phyloP scores from a whole-genome alignment of 2,329 filamentous ascomycete species.

The Claviceps pazoutovae region DNA sequence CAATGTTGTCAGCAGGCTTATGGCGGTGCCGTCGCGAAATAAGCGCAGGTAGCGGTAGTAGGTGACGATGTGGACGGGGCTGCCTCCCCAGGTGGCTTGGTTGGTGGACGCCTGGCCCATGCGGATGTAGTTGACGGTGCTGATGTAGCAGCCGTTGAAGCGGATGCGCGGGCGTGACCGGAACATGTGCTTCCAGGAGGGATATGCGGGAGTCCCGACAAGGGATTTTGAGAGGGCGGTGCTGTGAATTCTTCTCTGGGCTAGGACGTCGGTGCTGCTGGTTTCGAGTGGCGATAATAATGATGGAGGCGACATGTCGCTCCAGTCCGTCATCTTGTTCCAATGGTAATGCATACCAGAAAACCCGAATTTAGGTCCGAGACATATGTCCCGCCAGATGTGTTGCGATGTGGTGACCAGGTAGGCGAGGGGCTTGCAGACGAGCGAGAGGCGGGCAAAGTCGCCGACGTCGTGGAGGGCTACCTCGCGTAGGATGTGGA shows the following conservation, averaged over 20 bases:
- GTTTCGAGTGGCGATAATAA: not conserved
- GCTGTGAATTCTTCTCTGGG: constrained; percentile 18
- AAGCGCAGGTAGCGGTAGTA: constrained; percentile 97
- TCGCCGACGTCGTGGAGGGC: constrained; percentile 63
- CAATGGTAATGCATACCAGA: constrained; percentile 71
- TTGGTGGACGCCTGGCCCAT: constrained; percentile 60
- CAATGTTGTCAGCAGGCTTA: constrained; percentile 66
- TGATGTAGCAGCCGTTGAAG: constrained; percentile 94
- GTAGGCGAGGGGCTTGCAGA: constrained; percentile 80
- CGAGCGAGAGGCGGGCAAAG: constrained; percentile 60
- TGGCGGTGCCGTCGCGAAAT: constrained; percentile 74
- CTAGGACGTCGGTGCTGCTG: not conserved
- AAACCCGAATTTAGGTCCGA: constrained; percentile 64
- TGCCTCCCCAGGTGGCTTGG: constrained; percentile 57
- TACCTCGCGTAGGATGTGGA: constrained; percentile 61
- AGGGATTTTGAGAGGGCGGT: constrained; percentile 27
- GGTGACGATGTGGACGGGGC: constrained; percentile 83
- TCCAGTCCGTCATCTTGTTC: constrained; percentile 45
- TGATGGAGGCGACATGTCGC: constrained; percentile 18
- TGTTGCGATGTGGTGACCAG: constrained; percentile 71
- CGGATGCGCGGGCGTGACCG: constrained; percentile 71
- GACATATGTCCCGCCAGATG: constrained; percentile 69
- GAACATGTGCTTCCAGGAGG: constrained; percentile 57
- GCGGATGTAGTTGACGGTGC: constrained; percentile 87
- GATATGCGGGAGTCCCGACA: constrained; percentile 27